phyloP scores from a whole-genome alignment of 2,329 filamentous ascomycete species.

The Dendryphion nanum region DNA sequence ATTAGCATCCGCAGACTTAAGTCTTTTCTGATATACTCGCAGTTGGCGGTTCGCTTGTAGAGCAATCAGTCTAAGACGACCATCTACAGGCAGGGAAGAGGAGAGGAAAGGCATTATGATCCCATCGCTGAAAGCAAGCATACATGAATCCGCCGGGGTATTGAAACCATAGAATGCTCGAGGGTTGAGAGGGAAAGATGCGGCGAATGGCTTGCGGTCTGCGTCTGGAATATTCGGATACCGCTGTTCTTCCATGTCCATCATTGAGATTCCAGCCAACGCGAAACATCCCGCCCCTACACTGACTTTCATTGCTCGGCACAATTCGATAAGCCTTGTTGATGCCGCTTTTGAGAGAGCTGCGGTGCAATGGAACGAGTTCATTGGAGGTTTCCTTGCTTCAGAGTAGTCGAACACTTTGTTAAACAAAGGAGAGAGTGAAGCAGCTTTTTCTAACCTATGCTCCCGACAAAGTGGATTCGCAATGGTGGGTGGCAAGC shows the following conservation, averaged over 20 bases:
- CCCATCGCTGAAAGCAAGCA: conserved; percentile 49
- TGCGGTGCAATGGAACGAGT: conserved; percentile 31
- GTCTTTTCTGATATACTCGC: conserved; percentile 45
- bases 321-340: conserved; percentile 37
- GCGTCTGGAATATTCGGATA: conserved; percentile 24
- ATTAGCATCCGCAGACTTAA: conserved; percentile 11
- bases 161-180: conserved; percentile 43
- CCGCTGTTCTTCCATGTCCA: conserved; percentile 41
- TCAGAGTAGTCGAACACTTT: conserved; percentile 40
- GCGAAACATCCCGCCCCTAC: conserved; percentile 49
- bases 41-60: conserved; percentile 45
- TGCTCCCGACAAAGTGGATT: conserved; percentile 40
- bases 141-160: conserved; percentile 43
- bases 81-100: conserved; percentile 32
- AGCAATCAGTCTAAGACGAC: conserved; percentile 40
- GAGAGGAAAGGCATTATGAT: conserved; percentile 46
- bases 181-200: conserved; percentile 49
- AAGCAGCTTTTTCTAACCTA: conserved; percentile 11
- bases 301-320: conserved; percentile 37
- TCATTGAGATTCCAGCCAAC: conserved; percentile 47
- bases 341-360: conserved; percentile 34
- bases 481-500: conserved; percentile 39
- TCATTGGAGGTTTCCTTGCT: conserved; percentile 34
- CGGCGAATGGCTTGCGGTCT: conserved; percentile 41
- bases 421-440: conserved; percentile 31